A percentile compares a stretch with the other conserved stretches of the same genome.
These are phyloP conservation scores for Paracamarosporium sp. DNA, from an alignment of 2,329 filamentous ascomycete genomes.

Conservation along the genomic window DNA sequence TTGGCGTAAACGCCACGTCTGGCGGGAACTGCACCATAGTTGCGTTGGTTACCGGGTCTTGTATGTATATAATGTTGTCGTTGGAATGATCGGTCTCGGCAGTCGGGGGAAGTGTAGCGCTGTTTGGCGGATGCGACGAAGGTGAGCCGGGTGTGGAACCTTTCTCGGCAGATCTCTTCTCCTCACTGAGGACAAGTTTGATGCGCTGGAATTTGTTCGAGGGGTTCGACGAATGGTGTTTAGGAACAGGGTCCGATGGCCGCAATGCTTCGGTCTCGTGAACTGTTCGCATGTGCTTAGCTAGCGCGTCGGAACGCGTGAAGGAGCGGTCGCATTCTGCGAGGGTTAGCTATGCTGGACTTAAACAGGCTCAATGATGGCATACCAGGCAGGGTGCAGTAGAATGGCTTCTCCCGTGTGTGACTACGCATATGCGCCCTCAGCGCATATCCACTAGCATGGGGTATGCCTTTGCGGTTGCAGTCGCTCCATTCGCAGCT, in stretches of 20 bases:
- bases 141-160: slow-evolving; percentile 44
- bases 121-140: slow-evolving; percentile 34
- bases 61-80: slow-evolving; percentile 66
- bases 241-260: slow-evolving; percentile 74
- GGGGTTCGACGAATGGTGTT: slow-evolving; percentile 60
- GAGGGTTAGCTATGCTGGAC: slow-evolving; percentile 4
- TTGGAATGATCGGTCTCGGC: slow-evolving; percentile 53
- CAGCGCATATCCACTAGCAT: slow-evolving; percentile 93
- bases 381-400: slow-evolving; percentile 90
- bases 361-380: neutral
- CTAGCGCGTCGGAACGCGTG: slow-evolving; percentile 91
- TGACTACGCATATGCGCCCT: slow-evolving; percentile 98
- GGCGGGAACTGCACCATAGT: slow-evolving; percentile 60
- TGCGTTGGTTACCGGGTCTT: slow-evolving; percentile 66
- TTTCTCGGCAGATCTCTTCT: slow-evolving; percentile 37
- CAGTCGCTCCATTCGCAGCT: slow-evolving; percentile 98
- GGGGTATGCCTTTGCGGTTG: slow-evolving; percentile 82
- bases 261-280: slow-evolving; percentile 94
- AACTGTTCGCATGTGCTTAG: slow-evolving; percentile 98
- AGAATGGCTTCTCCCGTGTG: slow-evolving; percentile 97
- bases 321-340: slow-evolving; percentile 96
- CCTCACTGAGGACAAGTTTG: slow-evolving; percentile 51
- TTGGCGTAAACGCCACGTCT: slow-evolving; percentile 67
- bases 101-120: slow-evolving; percentile 24
- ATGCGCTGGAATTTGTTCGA: slow-evolving; percentile 55